Conservation (phyloP, 192 early-diverging fungal genomes). For the Umbelopsis sp. region DNA sequence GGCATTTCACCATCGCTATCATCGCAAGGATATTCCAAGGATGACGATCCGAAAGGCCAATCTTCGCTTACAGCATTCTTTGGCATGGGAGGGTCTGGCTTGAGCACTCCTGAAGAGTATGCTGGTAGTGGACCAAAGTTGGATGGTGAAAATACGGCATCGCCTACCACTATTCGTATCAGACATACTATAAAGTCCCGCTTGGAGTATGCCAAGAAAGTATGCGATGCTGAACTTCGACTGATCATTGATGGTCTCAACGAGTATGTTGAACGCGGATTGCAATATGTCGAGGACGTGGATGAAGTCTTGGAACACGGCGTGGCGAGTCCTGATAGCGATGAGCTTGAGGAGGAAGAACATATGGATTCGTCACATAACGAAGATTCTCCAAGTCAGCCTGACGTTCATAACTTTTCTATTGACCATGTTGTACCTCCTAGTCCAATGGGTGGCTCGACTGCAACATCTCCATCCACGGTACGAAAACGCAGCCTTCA, state of each 20-base stretch:
- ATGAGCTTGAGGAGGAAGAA: constrained; percentile 27
- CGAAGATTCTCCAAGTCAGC: background rate
- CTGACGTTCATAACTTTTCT: background rate
- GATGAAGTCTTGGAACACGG: constrained; percentile 32
- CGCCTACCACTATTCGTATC: constrained; percentile 7
- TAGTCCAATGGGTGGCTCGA: background rate
- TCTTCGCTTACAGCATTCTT: constrained; percentile 5
- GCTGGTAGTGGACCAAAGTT: background rate
- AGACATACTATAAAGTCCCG: constrained; percentile 30
- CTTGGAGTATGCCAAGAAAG: constrained; percentile 36
- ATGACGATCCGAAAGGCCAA: background rate
- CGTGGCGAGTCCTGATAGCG: constrained; percentile 22
- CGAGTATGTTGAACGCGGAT: constrained; percentile 64
- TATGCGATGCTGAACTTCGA: constrained; percentile 62
- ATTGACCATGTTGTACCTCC: background rate
- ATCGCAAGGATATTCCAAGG: background rate
- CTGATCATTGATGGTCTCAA: constrained; percentile 67
- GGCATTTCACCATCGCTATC: background rate
- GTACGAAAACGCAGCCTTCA: background rate
- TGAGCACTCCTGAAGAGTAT: constrained; percentile 14
- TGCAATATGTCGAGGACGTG: constrained; percentile 47
- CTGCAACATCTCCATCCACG: background rate
- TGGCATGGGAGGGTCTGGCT: constrained; percentile 3
- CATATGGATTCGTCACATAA: background rate
- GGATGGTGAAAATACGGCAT: background rate